Percentiles rank a stretch among this genome's conserved stretches.
phyloP scores from a whole-genome alignment of 2,329 filamentous ascomycete species.

The Penicillium sp. region DNA sequence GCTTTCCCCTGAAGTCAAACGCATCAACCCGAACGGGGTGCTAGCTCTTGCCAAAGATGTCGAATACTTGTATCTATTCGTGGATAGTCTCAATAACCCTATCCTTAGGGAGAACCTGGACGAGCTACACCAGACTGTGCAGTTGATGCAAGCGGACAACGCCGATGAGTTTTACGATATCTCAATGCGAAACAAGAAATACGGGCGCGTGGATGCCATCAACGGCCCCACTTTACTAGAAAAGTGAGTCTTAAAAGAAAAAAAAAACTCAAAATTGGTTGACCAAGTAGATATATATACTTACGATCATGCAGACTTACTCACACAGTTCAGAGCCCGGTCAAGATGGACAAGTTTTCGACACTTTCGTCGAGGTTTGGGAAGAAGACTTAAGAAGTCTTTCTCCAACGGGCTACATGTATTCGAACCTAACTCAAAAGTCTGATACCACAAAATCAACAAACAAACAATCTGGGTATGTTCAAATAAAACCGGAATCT shows the following conservation, averaged over 20 bases:
- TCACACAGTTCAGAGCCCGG: conserved; percentile 63
- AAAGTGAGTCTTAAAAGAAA: conserved; percentile 74
- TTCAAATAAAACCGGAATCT: neutral
- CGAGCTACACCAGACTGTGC: conserved; percentile 90
- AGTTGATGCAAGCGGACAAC: conserved; percentile 83
- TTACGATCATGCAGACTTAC: conserved; percentile 60
- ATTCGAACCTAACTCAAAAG: neutral
- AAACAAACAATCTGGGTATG: conserved; percentile 8
- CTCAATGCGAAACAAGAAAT: conserved; percentile 87
- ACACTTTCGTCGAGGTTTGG: conserved; percentile 79
- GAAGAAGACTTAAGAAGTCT: conserved; percentile 51
- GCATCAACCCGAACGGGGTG: conserved; percentile 87
- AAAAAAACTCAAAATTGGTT: neutral
- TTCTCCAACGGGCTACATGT: neutral
- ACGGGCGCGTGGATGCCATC: conserved; percentile 86
- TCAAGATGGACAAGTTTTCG: conserved; percentile 67
- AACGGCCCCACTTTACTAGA: conserved; percentile 90
- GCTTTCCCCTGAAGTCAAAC: conserved; percentile 76
- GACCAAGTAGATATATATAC: conserved; percentile 10
- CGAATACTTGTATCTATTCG: conserved; percentile 81
- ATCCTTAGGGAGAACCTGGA: conserved; percentile 88
- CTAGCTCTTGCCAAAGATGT: conserved; percentile 82
- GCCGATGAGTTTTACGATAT: conserved; percentile 98
- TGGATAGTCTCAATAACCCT: conserved; percentile 83
- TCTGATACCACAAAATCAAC: neutral